Conservation (phyloP, 1,284 basidiomycete genomes). For the Neolentinus lepideus region DNA sequence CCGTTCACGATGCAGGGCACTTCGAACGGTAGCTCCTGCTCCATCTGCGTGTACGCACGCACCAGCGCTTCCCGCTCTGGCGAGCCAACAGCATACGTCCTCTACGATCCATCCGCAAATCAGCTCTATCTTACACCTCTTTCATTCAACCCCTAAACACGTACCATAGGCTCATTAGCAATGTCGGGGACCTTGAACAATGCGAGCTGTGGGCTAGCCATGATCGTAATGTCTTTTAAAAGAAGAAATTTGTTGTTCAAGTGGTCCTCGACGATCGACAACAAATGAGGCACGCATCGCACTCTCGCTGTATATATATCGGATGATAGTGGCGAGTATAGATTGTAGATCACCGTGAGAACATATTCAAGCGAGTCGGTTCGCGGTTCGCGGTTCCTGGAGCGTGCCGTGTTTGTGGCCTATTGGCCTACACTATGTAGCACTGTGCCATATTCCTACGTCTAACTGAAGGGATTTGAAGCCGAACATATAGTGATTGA, state of each 20-base stretch:
- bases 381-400: no score
- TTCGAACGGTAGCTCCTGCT: conserved; percentile 80
- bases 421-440: no score
- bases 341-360: no score
- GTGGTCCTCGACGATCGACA: background rate
- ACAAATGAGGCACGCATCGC: background rate
- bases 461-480: no score
- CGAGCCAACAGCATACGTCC: conserved; percentile 75
- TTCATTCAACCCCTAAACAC: conserved; percentile 12
- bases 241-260: background rate
- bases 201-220: conserved; percentile 69
- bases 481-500: no score
- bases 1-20: conserved; percentile 94
- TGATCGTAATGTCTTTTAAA: conserved; percentile 15
- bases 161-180: conserved; percentile 90
- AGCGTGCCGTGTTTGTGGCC: no score
- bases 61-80: conserved; percentile 74
- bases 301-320: no score
- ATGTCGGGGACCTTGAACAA: conserved; percentile 77
- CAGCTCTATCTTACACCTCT: background rate
- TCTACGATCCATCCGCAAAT: conserved; percentile 25
- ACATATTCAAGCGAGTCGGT: no score
- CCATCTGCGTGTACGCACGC: conserved; percentile 75
- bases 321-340: no score
- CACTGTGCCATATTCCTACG: no score